These are phyloP conservation scores for Telopea speciosissima DNA, from an alignment of 177 flowering plant species.

Conservation along the genomic window DNA sequence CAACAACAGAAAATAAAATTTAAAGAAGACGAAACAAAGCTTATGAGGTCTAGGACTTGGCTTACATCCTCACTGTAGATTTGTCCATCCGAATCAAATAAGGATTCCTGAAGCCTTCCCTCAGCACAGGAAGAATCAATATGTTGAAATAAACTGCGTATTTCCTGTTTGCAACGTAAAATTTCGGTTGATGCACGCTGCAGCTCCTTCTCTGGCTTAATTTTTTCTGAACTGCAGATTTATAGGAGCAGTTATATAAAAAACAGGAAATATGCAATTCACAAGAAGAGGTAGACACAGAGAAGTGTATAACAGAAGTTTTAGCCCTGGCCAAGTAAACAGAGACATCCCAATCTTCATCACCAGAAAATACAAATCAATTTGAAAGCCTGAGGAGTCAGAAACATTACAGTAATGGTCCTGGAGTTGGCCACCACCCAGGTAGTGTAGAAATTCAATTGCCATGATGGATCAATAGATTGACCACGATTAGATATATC, in stretches of 20 bases:
- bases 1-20: background rate
- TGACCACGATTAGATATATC: no score
- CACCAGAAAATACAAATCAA: background rate
- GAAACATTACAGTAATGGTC: no score
- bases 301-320: background rate
- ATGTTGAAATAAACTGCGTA: constrained; percentile 69
- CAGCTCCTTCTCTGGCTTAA: constrained; percentile 96
- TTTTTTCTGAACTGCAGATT: constrained; percentile 68
- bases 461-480: no score
- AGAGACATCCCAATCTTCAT: background rate
- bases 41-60: constrained; percentile 14
- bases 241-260: background rate
- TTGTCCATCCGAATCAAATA: constrained; percentile 81
- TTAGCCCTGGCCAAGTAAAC: background rate
- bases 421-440: no score
- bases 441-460: no score
- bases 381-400: background rate
- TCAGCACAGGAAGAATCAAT: constrained; percentile 59
- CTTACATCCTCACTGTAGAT: constrained; percentile 96
- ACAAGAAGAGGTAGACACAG: no score
- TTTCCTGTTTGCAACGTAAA: constrained; percentile 54
- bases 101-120: constrained; percentile 70
- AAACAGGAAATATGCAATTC: background rate
- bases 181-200: constrained; percentile 75
- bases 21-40: constrained; percentile 1